A percentile compares a stretch with the other conserved stretches of the same genome.
phyloP scores from a whole-genome alignment of 2,329 filamentous ascomycete genomes.

The Sphaerostilbella broomeana region DNA sequence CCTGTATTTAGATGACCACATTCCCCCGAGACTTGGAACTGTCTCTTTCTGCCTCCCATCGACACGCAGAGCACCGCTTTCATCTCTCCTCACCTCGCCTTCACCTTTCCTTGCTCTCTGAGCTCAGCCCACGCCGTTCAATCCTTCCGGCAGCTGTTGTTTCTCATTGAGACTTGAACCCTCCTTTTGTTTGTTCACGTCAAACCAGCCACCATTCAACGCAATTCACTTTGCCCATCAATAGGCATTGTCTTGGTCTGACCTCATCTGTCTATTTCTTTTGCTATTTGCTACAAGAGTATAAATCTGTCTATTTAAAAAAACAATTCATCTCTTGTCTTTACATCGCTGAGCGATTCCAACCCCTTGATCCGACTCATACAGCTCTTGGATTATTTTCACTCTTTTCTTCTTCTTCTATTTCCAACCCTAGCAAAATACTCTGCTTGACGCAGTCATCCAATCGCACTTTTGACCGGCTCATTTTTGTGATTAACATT shows the following conservation, averaged over 20 bases:
- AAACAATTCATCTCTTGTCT: background rate
- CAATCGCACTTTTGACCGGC: constrained; percentile 13
- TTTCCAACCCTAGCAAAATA: background rate
- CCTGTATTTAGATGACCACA: constrained; percentile 11
- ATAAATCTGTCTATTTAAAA: background rate
- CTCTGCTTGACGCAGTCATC: constrained; percentile 2
- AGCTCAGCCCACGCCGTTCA: constrained; percentile 21
- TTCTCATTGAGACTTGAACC: constrained; percentile 13
- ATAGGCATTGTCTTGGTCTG: background rate
- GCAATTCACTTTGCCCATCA: constrained; percentile 11
- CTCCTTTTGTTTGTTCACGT: constrained; percentile 7
- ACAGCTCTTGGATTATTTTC: background rate
- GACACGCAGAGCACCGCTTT: background rate
- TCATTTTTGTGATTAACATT: constrained; percentile 13
- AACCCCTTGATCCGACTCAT: background rate
- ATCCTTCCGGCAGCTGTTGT: constrained; percentile 28
- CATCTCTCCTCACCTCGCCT: constrained; percentile 6
- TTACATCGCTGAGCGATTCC: background rate
- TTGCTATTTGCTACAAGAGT: background rate
- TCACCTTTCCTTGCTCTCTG: background rate
- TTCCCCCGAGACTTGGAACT: background rate
- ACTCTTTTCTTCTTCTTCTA: background rate
- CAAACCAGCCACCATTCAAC: constrained; percentile 15
- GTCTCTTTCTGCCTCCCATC: background rate
- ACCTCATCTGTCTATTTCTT: background rate